Conservation (phyloP, 352 stramenopile species). For the Stephanocyclus meneghinianus region DNA sequence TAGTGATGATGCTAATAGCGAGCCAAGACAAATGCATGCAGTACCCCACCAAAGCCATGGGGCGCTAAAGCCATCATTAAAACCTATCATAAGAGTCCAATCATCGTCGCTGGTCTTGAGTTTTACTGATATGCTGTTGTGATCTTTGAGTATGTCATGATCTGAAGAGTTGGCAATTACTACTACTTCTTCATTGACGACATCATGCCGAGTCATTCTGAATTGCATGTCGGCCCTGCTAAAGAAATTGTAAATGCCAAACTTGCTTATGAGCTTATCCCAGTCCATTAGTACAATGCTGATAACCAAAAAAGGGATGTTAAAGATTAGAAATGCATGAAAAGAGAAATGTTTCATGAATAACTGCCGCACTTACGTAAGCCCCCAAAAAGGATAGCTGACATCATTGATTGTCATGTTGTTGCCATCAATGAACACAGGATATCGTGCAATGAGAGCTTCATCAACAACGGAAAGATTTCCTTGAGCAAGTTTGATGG, state of each 20-base stretch:
- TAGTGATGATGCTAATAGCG: background rate
- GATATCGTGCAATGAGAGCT: conserved; percentile 2
- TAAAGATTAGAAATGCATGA: background rate
- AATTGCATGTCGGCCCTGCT: background rate
- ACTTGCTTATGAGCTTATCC: background rate
- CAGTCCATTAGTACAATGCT: conserved; percentile 1
- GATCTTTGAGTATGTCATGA: background rate
- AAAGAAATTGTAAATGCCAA: conserved; percentile 3
- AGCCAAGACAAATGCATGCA: background rate
- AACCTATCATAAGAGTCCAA: background rate
- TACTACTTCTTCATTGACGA: background rate
- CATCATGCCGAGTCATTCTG: background rate
- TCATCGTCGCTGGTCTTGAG: background rate
- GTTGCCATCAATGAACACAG: conserved; percentile 1
- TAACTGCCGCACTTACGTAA: background rate
- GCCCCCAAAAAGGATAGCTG: background rate
- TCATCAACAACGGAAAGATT: background rate
- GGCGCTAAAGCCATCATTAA: background rate
- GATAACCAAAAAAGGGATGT: background rate
- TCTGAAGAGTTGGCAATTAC: conserved; percentile 1
- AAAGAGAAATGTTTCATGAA: background rate
- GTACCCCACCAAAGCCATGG: background rate
- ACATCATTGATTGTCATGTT: background rate
- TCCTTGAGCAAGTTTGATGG: background rate
- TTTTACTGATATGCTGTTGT: background rate